phyloP scores from a whole-genome alignment of 345 rosid species.

The Hibiscus mutabilis region DNA sequence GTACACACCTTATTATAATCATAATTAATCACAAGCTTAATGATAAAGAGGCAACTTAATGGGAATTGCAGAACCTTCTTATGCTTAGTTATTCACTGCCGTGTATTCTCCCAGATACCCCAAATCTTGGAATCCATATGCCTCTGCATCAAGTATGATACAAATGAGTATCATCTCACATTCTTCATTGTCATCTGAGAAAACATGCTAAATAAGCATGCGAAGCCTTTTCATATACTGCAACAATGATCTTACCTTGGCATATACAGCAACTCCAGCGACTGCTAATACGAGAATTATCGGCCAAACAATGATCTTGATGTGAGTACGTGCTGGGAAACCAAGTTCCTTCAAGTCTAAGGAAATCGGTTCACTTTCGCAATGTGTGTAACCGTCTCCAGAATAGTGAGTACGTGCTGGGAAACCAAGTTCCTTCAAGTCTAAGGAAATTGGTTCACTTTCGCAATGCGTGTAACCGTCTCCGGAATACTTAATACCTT shows the following conservation, averaged over 20 bases:
- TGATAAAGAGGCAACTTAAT: no score
- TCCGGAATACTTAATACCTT: constrained; percentile 71
- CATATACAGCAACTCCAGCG: constrained; percentile 65
- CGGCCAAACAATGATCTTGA: constrained; percentile 34
- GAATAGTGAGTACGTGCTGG: constrained; percentile 25
- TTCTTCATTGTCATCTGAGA: background rate
- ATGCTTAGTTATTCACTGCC: no score
- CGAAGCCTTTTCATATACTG: background rate
- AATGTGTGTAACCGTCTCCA: constrained; percentile 86
- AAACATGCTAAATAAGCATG: background rate
- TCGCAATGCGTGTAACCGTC: constrained; percentile 84
- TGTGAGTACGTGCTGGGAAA: background rate
- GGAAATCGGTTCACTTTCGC: constrained; percentile 51
- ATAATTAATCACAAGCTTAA: no score
- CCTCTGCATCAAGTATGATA: background rate
- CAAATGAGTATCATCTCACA: background rate
- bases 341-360: background rate
- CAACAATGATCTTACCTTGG: constrained; percentile 40
- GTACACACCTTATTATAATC: no score
- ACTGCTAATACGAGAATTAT: constrained; percentile 57
- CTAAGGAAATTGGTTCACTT: constrained; percentile 39
- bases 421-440: background rate
- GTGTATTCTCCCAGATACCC: background rate
- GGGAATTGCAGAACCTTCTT: no score
- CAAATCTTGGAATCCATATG: background rate